Base-by-base conservation (phyloP, 768 basidiomycete species). In the Candolleomyces aberdarensis region DNA sequence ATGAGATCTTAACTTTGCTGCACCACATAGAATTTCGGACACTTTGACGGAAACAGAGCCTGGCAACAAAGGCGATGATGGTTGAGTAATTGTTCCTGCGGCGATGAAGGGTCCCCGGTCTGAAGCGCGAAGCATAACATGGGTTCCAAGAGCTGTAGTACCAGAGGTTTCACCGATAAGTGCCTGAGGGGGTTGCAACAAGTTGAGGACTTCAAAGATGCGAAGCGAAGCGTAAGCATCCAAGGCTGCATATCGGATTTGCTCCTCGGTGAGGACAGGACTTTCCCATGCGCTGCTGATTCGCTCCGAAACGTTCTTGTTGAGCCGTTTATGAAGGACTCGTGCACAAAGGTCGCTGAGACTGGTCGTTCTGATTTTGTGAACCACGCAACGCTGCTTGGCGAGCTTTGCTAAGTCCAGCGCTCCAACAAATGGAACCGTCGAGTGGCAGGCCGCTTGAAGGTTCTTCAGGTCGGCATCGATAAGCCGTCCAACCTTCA, bases 331-430 rank as follows among this genome's bases (percentile, higher is more conserved):
- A 0, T 62, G 49, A 3, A 77, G 67, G 22, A 75, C 64, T 1
- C 29, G 19, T 22, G 71, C 74, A 50, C 62, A 68, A 2, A 76
- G 64, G 53, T 76, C 73, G 1, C 69, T 61, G 15, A 76, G 69
- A 19, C 73, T 11, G 7, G 32, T 56, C 32, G 62, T 58, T 43
- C 58, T 56, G 3, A 67, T 67, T 58, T 59, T 62, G 1, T 54
- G 39, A 0, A 66, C 53, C 10, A 69, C 20, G 4, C 62, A 53
- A 5, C 67, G 61, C 5, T 72, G 66, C 54, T 75, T 75, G 2
- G 73, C 72, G 49, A 69, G 56, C 2, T 60, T 53, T 5, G 66
- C 73, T 56, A 76, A 65, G 43, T 75, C 69, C 36, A 75, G 22
- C 7, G 52, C 68, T 29, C 72, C 71, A n/a, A 53, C 44, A 58